Percentiles rank a stretch among this genome's conserved stretches.
Conservation (phyloP, 352 stramenopile species). For the Phytophthora pinifolia region DNA sequence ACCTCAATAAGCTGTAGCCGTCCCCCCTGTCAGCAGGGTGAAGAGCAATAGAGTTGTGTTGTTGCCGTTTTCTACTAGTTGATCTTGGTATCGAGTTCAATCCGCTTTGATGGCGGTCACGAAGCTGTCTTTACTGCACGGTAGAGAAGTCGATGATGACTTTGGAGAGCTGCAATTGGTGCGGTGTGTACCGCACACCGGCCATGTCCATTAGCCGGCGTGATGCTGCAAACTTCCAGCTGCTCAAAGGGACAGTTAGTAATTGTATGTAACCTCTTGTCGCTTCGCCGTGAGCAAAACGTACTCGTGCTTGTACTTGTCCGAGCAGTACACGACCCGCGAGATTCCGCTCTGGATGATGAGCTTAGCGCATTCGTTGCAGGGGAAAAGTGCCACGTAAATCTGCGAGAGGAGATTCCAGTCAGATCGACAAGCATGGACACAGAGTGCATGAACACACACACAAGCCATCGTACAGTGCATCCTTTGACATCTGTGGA, state of each 20-base stretch:
- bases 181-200: constrained; percentile 58
- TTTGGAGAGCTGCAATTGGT: constrained; percentile 52
- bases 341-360: constrained; percentile 98
- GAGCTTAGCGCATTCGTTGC: constrained; percentile 98
- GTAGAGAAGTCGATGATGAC: constrained; percentile 74
- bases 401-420: constrained; percentile 53
- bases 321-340: constrained; percentile 95
- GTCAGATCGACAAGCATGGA: constrained; percentile 5
- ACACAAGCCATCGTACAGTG: constrained; percentile 48
- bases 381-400: constrained; percentile 98
- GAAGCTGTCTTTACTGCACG: constrained; percentile 26
- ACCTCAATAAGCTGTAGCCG: constrained; percentile 1
- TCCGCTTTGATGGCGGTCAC: constrained; percentile 14
- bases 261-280: not conserved
- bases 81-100: not conserved
- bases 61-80: constrained; percentile 4
- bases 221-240: constrained; percentile 89
- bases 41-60: constrained; percentile 21
- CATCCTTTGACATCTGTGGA: constrained; percentile 92
- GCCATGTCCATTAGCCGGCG: constrained; percentile 89
- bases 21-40: constrained; percentile 18
- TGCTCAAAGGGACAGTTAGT: constrained; percentile 25
- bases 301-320: constrained; percentile 94
- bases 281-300: constrained; percentile 13
- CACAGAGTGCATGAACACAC: not conserved